Conservation (phyloP, 352 stramenopile species). For the Phytophthora sansomeana region DNA sequence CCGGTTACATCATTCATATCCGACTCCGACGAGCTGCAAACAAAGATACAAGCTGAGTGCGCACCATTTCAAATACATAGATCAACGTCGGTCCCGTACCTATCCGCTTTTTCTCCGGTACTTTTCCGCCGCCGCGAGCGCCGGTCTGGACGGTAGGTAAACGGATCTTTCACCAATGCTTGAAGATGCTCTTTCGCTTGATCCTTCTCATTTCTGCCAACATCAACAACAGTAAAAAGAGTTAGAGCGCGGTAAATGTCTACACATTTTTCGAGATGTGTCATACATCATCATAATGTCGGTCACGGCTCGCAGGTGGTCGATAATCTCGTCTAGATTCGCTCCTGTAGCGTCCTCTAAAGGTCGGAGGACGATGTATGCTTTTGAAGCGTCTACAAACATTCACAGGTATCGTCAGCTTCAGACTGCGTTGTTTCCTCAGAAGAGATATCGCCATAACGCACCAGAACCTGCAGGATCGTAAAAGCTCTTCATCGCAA, state of each 20-base stretch:
- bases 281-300: constrained; percentile 29
- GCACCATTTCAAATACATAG: neutral
- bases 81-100: constrained; percentile 12
- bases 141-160: constrained; percentile 22
- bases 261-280: neutral
- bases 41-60: constrained; percentile 12
- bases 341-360: constrained; percentile 38
- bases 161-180: constrained; percentile 33
- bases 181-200: constrained; percentile 40
- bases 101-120: constrained; percentile 17
- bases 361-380: constrained; percentile 42
- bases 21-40: constrained; percentile 30
- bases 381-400: constrained; percentile 42
- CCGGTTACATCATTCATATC: constrained; percentile 44
- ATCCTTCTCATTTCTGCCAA: constrained; percentile 32
- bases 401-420: neutral
- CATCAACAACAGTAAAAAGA: constrained; percentile 7
- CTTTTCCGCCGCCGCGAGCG: constrained; percentile 12
- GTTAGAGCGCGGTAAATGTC: neutral
- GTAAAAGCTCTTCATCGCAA: constrained; percentile 34
- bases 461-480: constrained; percentile 32
- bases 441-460: neutral
- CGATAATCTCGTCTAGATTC: constrained; percentile 26
- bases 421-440: neutral
- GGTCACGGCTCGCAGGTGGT: constrained; percentile 22